Evolutionary conservation across 225 moss, liverwort and hornwort species (phyloP).

Genomic region (Sphagnum contortum): DNA sequence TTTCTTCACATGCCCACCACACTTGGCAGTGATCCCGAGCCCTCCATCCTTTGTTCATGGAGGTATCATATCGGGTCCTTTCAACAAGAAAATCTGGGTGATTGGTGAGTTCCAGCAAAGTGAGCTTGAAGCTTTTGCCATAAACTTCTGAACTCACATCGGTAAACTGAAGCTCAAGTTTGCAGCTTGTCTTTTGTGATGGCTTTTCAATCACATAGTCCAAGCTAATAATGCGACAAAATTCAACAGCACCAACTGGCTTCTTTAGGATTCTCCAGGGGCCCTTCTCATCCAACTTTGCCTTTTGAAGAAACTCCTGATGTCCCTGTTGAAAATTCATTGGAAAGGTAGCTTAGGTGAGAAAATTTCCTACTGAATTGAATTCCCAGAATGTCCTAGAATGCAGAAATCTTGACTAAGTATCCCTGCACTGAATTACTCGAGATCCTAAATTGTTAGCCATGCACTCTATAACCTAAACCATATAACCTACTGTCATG

Average conservation of each 20-base stretch:
- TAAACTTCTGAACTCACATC: slow-evolving; percentile 38
- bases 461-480: too few relatives aligned
- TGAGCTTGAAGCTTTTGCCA: slow-evolving; percentile 59
- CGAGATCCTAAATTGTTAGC: too few relatives aligned
- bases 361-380: too few relatives aligned
- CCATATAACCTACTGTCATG: not conserved
- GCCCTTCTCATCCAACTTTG: slow-evolving; percentile 46
- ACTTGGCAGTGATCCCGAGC: slow-evolving; percentile 88
- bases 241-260: slow-evolving; percentile 61
- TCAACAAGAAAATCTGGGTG: slow-evolving; percentile 93
- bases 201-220: slow-evolving; percentile 55
- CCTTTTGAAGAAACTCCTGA: slow-evolving; percentile 51
- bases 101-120: slow-evolving; percentile 70
- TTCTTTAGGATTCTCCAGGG: slow-evolving; percentile 49
- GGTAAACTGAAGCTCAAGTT: slow-evolving; percentile 58
- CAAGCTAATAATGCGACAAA: slow-evolving; percentile 64
- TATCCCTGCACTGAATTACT: too few relatives aligned
- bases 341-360: too few relatives aligned
- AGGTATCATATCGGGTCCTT: slow-evolving; percentile 70
- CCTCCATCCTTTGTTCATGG: slow-evolving; percentile 69
- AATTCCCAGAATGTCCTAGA: too few relatives aligned
- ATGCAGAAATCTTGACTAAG: too few relatives aligned
- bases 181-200: slow-evolving; percentile 59
- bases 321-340: slow-evolving; percentile 51
- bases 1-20: slow-evolving; percentile 77